Evolutionary conservation across 2,329 filamentous ascomycete genomes (phyloP).

Genomic region (Endoconidiophora laricicola): DNA sequence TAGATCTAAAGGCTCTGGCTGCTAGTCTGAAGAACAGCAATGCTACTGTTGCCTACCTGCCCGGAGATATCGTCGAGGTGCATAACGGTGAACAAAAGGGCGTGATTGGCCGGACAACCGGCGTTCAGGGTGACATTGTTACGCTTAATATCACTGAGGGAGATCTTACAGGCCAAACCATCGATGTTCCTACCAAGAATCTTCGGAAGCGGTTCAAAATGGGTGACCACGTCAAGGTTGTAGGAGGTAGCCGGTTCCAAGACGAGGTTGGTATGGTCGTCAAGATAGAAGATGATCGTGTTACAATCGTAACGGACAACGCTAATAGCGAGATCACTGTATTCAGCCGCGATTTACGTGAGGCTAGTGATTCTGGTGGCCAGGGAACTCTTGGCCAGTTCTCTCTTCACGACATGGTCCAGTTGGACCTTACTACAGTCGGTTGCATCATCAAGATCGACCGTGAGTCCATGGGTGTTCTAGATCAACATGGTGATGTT

Average conservation of each 20-base stretch:
- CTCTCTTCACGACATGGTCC: conserved; percentile 82
- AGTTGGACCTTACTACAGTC: conserved; percentile 82
- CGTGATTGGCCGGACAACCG: conserved; percentile 68
- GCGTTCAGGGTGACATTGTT: conserved; percentile 82
- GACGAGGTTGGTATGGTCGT: conserved; percentile 97
- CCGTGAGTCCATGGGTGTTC: conserved; percentile 71
- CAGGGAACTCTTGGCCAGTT: conserved; percentile 75
- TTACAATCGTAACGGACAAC: conserved; percentile 85
- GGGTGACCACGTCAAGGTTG: conserved; percentile 97
- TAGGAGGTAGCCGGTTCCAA: conserved; percentile 82
- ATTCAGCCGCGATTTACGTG: conserved; percentile 90
- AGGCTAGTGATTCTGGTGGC: conserved; percentile 81
- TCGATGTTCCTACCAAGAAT: conserved; percentile 84
- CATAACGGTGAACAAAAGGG: conserved; percentile 92
- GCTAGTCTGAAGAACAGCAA: conserved; percentile 77
- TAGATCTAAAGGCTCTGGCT: conserved; percentile 81
- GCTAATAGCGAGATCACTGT: conserved; percentile 89
- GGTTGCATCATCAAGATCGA: conserved; percentile 91
- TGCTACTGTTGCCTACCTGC: conserved; percentile 67
- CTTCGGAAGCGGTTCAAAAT: conserved; percentile 83
- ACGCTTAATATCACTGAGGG: conserved; percentile 75
- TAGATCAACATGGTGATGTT: conserved; percentile 78
- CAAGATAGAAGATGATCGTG: conserved; percentile 77
- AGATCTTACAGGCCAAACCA: conserved; percentile 61
- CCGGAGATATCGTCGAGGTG: conserved; percentile 91